phyloP scores from a whole-genome alignment of 73 alveolate genomes.

The Paramecium bursaria region DNA sequence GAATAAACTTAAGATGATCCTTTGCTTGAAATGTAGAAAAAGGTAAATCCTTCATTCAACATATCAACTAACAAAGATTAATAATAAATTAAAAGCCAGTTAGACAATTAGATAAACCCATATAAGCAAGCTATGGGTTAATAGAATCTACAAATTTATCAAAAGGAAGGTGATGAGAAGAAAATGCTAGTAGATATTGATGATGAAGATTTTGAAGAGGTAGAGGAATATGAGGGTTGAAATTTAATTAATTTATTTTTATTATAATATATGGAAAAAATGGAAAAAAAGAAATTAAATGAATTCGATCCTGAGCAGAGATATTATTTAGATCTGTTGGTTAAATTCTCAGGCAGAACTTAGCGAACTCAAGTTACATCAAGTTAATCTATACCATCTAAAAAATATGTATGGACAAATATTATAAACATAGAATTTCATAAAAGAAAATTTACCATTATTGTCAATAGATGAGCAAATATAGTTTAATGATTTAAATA shows the following conservation, averaged over 20 bases:
- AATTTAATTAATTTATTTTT: too few relatives aligned
- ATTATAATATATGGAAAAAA: too few relatives aligned
- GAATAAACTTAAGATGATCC: background rate
- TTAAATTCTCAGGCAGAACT: slow-evolving; percentile 43
- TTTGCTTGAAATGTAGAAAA: slow-evolving; percentile 1
- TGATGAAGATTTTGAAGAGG: slow-evolving; percentile 31
- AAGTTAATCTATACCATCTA: slow-evolving; percentile 14
- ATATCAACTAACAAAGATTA: background rate
- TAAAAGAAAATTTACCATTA: slow-evolving; percentile 11
- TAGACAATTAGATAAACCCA: slow-evolving; percentile 45
- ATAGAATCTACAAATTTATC: slow-evolving; percentile 15
- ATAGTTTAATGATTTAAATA: slow-evolving; percentile 9
- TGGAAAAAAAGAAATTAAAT: too few relatives aligned
- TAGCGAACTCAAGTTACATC: slow-evolving; percentile 7
- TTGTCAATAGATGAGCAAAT: slow-evolving; percentile 17
- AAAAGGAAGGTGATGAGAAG: slow-evolving; percentile 52
- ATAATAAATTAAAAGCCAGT: background rate
- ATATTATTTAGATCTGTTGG: slow-evolving; percentile 11
- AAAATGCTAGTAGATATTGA: slow-evolving; percentile 30
- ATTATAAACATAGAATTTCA: background rate
- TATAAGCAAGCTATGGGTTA: background rate
- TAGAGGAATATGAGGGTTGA: slow-evolving; percentile 54
- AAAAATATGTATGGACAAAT: slow-evolving; percentile 1
- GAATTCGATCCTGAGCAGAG: too few relatives aligned
- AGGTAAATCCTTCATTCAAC: slow-evolving; percentile 17